These are phyloP conservation scores for Dipteronia sinensis DNA, from an alignment of 345 rosid species.

Conservation along the genomic window DNA sequence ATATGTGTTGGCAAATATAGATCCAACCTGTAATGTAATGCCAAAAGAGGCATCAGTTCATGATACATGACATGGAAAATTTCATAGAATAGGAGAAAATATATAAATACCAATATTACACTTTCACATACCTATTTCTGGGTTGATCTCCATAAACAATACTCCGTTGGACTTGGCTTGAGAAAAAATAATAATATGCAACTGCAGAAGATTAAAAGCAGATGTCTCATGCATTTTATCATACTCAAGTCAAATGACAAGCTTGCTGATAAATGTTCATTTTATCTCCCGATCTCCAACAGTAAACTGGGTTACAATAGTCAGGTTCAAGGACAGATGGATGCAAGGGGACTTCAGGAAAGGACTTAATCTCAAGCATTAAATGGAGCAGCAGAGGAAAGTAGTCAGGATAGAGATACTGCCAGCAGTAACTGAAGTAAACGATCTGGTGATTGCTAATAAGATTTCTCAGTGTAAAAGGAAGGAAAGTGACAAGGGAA, in stretches of 20 bases:
- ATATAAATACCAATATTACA: neutral
- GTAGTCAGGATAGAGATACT: neutral
- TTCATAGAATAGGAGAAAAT: neutral
- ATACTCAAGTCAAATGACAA: neutral
- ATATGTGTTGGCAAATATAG: constrained; percentile 66
- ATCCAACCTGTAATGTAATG: constrained; percentile 64
- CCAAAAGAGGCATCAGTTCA: constrained; percentile 8
- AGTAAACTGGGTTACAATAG: neutral
- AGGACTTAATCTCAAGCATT: neutral
- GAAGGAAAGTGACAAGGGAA: neutral
- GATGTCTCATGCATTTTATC: neutral
- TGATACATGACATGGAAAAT: constrained; percentile 4
- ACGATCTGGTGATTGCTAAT: neutral
- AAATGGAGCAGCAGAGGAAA: neutral
- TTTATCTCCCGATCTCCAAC: neutral
- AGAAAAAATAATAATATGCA: constrained; percentile 82
- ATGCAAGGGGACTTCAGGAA: neutral
- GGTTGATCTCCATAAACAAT: constrained; percentile 94
- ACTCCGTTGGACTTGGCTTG: constrained; percentile 71
- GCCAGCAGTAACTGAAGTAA: neutral
- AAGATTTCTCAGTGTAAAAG: neutral
- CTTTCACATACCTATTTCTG: constrained; percentile 68
- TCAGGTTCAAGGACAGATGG: no score
- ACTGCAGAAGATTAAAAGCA: constrained; percentile 53
- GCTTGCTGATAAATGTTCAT: neutral